Conservation (phyloP, 2,329 filamentous ascomycete species). For the Pseudogymnoascus sp. region DNA sequence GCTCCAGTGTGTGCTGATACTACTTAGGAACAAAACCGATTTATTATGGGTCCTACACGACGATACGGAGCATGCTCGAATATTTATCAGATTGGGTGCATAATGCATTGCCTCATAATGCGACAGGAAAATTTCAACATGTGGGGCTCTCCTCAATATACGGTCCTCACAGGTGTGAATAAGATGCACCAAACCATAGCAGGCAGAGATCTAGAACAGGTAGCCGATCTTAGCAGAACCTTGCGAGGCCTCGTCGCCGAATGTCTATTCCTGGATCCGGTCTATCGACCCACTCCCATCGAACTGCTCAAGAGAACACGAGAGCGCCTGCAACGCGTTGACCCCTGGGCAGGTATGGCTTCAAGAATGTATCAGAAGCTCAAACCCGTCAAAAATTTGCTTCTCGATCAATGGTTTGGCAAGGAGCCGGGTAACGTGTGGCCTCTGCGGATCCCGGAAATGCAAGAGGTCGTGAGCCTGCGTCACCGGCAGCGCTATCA, state of each 20-base stretch:
- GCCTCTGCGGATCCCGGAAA: background rate
- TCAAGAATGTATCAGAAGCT: background rate
- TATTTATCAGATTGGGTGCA: background rate
- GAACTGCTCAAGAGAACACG: background rate
- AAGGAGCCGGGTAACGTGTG: background rate
- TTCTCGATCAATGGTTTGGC: background rate
- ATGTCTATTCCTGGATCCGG: background rate
- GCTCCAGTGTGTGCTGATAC: background rate
- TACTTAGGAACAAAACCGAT: background rate
- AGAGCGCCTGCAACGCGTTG: background rate
- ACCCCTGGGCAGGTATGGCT: background rate
- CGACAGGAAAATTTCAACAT: background rate
- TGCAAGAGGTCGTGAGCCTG: background rate
- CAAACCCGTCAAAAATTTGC: background rate
- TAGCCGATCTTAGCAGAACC: background rate
- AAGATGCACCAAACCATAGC: background rate
- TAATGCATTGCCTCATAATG: background rate
- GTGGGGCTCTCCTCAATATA: background rate
- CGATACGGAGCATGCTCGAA: background rate
- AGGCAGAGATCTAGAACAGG: background rate
- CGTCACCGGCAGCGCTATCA: background rate
- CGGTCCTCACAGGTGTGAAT: background rate
- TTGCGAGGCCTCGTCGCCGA: background rate
- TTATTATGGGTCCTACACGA: background rate
- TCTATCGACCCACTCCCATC: background rate